phyloP scores from a whole-genome alignment of 305 asterid species.

The Fraxinus latifolia region DNA sequence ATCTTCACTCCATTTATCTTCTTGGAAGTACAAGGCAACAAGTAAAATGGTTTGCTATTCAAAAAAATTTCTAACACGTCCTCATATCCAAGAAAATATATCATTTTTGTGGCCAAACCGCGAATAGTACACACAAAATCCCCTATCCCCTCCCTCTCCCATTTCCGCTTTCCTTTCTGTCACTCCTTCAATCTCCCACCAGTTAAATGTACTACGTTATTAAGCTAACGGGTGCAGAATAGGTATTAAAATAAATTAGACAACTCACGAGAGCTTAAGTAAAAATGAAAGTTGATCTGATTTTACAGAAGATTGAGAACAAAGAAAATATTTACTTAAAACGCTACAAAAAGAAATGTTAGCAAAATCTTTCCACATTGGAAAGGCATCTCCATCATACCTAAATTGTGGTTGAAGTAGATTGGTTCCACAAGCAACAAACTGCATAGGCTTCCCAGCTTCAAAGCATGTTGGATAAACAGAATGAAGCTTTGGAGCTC shows the following conservation, averaged over 20 bases:
- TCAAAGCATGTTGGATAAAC: slow-evolving; percentile 47
- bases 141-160: background rate
- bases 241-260: background rate
- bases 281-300: background rate
- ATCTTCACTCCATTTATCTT: background rate
- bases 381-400: slow-evolving; percentile 22
- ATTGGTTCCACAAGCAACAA: slow-evolving; percentile 50
- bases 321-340: background rate
- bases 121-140: background rate
- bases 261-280: background rate
- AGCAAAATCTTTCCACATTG: background rate
- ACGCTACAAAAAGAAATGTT: background rate
- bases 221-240: background rate
- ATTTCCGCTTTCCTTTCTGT: background rate
- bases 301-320: background rate
- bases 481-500: slow-evolving; percentile 44
- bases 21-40: background rate
- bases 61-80: background rate
- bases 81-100: background rate
- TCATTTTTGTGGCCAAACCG: background rate
- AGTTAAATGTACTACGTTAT: background rate
- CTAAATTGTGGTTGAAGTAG: slow-evolving; percentile 46
- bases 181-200: background rate
- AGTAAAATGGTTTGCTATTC: background rate
- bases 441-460: slow-evolving; percentile 57